Evolutionary conservation across 768 basidiomycete genomes (phyloP), one percentile per base, ranked within the genome.

Genomic region (Gymnopilus junonius): DNA sequence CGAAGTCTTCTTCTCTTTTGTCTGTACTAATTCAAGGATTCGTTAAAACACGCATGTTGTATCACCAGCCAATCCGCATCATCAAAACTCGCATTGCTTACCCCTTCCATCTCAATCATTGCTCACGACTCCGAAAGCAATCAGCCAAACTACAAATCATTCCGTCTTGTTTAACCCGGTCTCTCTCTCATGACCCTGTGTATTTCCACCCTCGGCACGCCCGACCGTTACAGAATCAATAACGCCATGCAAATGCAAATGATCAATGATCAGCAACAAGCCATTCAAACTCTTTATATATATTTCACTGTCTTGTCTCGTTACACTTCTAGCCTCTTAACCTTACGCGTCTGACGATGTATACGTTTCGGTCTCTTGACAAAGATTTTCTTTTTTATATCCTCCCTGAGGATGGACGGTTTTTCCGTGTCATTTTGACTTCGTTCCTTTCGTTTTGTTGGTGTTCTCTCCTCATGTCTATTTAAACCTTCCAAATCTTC

Each of bases 1-100:
- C 66, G 48, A 51, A 51, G 48, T 51, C 48, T 51, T 51, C 29
- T 17, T 58, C 61, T 55, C 65, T 67, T 68, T 64, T 65, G 60
- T 72, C 70, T 75, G 79, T 79, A 79, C 75, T 75, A 78, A 77
- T 75, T 67, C 74, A 73, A 69, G 73, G 74, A 78, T 69, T 70
- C 69, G 69, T 72, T 63, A 71, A 69, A 67, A 65, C 61, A 65
- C 63, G 65, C 76, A 79, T 70, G 71, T 74, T 80, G 78, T 80
- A 79, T 67, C 72, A 80, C 68, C 79, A 80, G 70, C 70, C 73
- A 76, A 73, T 68, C 61, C 65, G 43, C 61, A 58, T 66, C 65
- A 31, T 59, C 63, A 61, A 63, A 43, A 58, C 40, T 48, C 58
- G 31, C 59, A 54, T 55, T 56, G 48, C 55, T 56, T 48, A 43